These are phyloP conservation scores for Datisca glomerata DNA, from an alignment of 306 rosid genomes.

Conservation along the genomic window DNA sequence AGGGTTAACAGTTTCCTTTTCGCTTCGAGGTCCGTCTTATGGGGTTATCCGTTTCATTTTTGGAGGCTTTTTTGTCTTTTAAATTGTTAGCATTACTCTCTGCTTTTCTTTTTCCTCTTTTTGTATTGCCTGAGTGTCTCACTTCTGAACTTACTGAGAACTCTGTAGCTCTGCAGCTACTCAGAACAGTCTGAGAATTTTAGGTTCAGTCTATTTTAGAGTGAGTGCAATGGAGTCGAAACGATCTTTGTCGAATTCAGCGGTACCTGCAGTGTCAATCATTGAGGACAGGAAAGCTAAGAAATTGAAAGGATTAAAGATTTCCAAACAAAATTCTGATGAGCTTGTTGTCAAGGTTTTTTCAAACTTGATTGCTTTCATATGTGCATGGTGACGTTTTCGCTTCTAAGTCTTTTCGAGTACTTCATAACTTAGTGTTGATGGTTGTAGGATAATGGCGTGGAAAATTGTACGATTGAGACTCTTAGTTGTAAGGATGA, in stretches of 20 bases:
- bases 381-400: not conserved
- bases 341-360: constrained; percentile 30
- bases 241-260: constrained; percentile 33
- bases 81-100: not conserved
- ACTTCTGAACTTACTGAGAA: constrained; percentile 17
- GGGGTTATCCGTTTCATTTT: not conserved
- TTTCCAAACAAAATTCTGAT: constrained; percentile 19
- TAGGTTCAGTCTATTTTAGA: constrained; percentile 22
- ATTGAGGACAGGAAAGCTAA: constrained; percentile 21
- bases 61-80: not conserved
- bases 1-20: constrained; percentile 19
- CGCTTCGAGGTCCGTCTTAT: constrained; percentile 29
- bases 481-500: constrained; percentile 50
- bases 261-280: constrained; percentile 15
- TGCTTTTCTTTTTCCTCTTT: not conserved
- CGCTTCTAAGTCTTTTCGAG: not conserved
- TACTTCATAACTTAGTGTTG: not conserved
- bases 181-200: constrained; percentile 29
- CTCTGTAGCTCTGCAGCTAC: constrained; percentile 37
- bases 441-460: constrained; percentile 30
- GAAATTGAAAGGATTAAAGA: constrained; percentile 26
- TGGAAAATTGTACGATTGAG: constrained; percentile 30
- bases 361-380: constrained; percentile 1
- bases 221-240: constrained; percentile 30
- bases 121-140: not conserved